These are phyloP conservation scores for Plasmodium relictum DNA, from an alignment of 169 alveolate species.

Conservation along the genomic window DNA sequence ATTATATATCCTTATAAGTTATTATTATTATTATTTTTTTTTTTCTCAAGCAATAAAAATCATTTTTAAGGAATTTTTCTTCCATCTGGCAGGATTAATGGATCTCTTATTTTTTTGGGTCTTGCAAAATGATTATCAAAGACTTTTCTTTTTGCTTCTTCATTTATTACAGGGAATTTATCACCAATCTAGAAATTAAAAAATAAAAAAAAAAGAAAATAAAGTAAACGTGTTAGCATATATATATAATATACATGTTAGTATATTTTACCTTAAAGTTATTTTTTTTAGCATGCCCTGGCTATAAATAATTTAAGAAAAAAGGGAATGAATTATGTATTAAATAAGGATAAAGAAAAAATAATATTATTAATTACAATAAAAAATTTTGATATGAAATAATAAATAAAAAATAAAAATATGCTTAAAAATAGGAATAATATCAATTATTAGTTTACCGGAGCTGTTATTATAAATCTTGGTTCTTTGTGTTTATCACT, in stretches of 20 bases:
- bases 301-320: conserved; percentile 17
- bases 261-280: conserved; percentile 55
- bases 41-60: not conserved
- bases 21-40: too few species aligned
- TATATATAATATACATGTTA: not conserved
- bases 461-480: conserved; percentile 45
- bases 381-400: not conserved
- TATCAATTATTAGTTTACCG: conserved; percentile 29
- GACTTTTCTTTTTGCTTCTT: conserved; percentile 40
- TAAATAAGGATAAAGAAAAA: conserved; percentile 12
- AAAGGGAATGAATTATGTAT: not conserved
- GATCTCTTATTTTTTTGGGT: conserved; percentile 82
- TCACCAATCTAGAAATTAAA: conserved; percentile 50
- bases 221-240: not conserved
- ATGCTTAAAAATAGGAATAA: not conserved
- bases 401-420: not conserved
- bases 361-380: not conserved
- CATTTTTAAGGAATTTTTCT: conserved; percentile 44
- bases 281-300: conserved; percentile 69
- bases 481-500: conserved; percentile 62
- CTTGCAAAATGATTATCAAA: conserved; percentile 84
- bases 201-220: conserved; percentile 1
- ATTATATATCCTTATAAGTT: not conserved
- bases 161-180: conserved; percentile 58
- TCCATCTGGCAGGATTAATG: conserved; percentile 84